Conservation (phyloP, 2,329 filamentous ascomycete genomes). For the Phialophora macrospora region DNA sequence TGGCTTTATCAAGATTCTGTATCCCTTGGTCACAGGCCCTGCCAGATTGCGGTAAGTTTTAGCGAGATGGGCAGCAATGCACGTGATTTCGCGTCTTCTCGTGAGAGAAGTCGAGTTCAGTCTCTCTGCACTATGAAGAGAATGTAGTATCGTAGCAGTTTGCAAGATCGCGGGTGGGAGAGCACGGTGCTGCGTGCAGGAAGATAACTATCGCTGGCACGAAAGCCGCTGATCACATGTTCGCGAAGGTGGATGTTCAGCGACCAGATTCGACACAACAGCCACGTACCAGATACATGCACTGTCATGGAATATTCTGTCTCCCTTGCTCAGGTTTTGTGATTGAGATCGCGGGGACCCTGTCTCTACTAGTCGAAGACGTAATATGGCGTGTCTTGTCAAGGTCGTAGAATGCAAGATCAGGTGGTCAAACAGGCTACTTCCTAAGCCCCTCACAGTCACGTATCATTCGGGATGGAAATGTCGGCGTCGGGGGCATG, state of each 20-base stretch:
- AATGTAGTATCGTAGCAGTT: not conserved
- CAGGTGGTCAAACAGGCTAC: not conserved
- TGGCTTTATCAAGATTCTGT: not conserved
- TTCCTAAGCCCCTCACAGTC: not conserved
- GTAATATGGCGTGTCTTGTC: not conserved
- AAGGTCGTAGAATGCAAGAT: not conserved
- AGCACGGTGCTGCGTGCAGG: not conserved
- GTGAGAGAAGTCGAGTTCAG: not conserved
- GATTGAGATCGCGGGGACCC: not conserved
- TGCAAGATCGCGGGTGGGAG: not conserved
- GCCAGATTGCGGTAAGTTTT: slow-evolving; percentile 7
- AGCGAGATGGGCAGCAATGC: slow-evolving; percentile 6
- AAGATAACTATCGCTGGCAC: not conserved
- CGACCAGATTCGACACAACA: not conserved
- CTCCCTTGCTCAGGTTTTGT: not conserved
- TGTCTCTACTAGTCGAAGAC: not conserved
- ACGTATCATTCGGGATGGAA: not conserved
- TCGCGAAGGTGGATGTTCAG: not conserved
- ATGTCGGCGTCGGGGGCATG: not conserved
- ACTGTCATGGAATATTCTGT: not conserved
- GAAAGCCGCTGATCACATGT: not conserved
- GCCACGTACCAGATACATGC: not conserved
- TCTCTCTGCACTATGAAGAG: not conserved
- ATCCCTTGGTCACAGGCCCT: slow-evolving; percentile 1
- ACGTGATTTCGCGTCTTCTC: slow-evolving; percentile 22